A percentile compares a stretch with the other conserved stretches of the same genome.
These are phyloP conservation scores for Cinnamomum chago DNA, from an alignment of 164 flowering plant species.

Conservation along the genomic window DNA sequence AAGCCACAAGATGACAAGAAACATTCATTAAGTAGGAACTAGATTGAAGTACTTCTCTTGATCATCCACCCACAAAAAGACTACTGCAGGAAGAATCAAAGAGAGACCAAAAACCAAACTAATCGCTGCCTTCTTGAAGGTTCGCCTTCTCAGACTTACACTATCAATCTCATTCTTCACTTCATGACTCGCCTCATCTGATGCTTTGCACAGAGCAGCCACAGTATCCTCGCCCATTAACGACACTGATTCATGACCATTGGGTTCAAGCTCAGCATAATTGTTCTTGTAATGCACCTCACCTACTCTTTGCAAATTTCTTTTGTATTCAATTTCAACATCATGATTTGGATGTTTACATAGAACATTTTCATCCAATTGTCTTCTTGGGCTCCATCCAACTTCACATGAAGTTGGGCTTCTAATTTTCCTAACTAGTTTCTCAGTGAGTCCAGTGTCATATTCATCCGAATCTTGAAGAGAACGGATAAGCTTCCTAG, in stretches of 20 bases:
- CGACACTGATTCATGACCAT: conserved; percentile 56
- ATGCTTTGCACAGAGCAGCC: conserved; percentile 16
- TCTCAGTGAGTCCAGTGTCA: conserved; percentile 30
- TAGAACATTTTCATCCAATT: conserved; percentile 18
- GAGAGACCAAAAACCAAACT: conserved; percentile 25
- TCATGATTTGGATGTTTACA: conserved; percentile 14
- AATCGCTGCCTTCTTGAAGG: conserved; percentile 14
- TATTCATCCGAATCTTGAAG: conserved; percentile 53
- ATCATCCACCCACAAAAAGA: conserved; percentile 26
- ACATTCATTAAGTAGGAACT: conserved; percentile 38
- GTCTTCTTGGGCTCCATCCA: conserved; percentile 37
- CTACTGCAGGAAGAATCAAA: conserved; percentile 29
- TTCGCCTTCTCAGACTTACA: conserved; percentile 6
- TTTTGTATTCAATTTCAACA: conserved; percentile 12
- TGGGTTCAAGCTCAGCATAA: conserved; percentile 19
- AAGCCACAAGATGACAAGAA: neutral
- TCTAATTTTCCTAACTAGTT: conserved; percentile 31
- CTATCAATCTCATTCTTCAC: conserved; percentile 12
- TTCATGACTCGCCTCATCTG: conserved; percentile 18
- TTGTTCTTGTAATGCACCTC: neutral
- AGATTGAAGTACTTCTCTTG: conserved; percentile 31
- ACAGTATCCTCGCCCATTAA: conserved; percentile 40
- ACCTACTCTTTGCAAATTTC: neutral
- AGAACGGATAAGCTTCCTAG: conserved; percentile 72
- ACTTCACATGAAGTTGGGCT: conserved; percentile 34